A percentile compares a stretch with the other conserved stretches of the same genome.
phyloP scores from a whole-genome alignment of 2,329 filamentous ascomycete genomes.

The Lithohypha guttulata region DNA sequence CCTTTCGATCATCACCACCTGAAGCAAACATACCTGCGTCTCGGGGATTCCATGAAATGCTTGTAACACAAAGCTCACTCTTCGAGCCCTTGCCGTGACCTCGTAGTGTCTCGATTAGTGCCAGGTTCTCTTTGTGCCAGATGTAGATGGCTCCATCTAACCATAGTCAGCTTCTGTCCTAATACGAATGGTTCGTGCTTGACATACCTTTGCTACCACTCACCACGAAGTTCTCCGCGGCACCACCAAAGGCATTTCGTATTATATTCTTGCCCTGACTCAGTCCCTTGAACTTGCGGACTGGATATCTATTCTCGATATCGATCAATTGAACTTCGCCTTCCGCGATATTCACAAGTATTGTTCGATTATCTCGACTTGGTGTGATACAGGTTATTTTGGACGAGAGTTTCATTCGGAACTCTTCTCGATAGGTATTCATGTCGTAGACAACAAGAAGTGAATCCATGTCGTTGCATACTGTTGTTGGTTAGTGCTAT shows the following conservation, averaged over 20 bases:
- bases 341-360: slow-evolving; percentile 73
- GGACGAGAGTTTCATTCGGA: slow-evolving; percentile 57
- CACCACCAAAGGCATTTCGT: slow-evolving; percentile 73
- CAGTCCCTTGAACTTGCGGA: slow-evolving; percentile 66
- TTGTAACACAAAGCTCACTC: slow-evolving; percentile 54
- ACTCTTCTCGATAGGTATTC: slow-evolving; percentile 60
- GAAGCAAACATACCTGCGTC: slow-evolving; percentile 80
- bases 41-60: slow-evolving; percentile 77
- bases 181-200: slow-evolving; percentile 2
- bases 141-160: slow-evolving; percentile 64
- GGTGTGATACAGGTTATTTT: slow-evolving; percentile 71
- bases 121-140: slow-evolving; percentile 78
- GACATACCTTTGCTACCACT: slow-evolving; percentile 76
- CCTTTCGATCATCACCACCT: slow-evolving; percentile 73
- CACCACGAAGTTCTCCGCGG: slow-evolving; percentile 80
- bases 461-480: slow-evolving; percentile 7
- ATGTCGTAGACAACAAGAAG: slow-evolving; percentile 60
- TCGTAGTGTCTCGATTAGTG: slow-evolving; percentile 61
- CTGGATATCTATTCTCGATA: slow-evolving; percentile 57
- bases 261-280: slow-evolving; percentile 69
- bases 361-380: slow-evolving; percentile 65
- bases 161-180: slow-evolving; percentile 18
- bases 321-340: slow-evolving; percentile 71
- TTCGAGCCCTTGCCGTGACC: slow-evolving; percentile 55
- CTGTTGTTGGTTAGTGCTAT: background rate